phyloP scores from a whole-genome alignment of 1,139 yeast species.

The Debaryomycetaceae sp. region DNA sequence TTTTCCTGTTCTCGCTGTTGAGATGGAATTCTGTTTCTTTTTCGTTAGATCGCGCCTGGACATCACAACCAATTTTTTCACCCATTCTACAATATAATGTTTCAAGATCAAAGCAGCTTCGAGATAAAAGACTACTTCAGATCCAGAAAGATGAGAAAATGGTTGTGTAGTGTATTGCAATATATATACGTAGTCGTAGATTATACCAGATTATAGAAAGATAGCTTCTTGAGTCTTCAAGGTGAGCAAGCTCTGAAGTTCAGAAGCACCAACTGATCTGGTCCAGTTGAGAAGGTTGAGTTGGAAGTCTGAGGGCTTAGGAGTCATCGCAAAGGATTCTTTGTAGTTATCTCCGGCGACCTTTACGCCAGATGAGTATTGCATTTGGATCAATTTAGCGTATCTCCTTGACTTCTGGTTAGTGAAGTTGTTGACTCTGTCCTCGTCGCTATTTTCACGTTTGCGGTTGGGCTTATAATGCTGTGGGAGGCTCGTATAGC shows the following conservation, averaged over 20 bases:
- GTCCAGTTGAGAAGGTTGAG: not conserved
- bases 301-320: slow-evolving; percentile 2
- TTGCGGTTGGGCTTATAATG: not conserved
- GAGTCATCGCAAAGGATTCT: slow-evolving; percentile 3
- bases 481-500: not conserved
- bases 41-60: slow-evolving; percentile 1
- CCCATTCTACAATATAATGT: no score
- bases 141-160: no score
- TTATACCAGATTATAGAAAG: slow-evolving; percentile 7
- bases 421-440: not conserved
- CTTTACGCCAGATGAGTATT: not conserved
- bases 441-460: slow-evolving; percentile 1
- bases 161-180: not conserved
- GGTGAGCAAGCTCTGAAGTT: slow-evolving; percentile 17
- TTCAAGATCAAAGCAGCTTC: no score
- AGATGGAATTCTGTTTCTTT: not conserved
- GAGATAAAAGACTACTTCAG: no score
- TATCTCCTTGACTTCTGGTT: not conserved
- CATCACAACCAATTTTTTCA: not conserved
- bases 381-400: not conserved
- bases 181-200: not conserved
- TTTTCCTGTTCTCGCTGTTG: not conserved
- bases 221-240: slow-evolving; percentile 16
- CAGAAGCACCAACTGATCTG: slow-evolving; percentile 8
- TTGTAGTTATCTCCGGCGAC: not conserved